Percentiles rank a stretch among this genome's conserved stretches.
These are phyloP conservation scores for Cyclanthera cordifolia DNA, from an alignment of 306 rosid species.

Conservation along the genomic window DNA sequence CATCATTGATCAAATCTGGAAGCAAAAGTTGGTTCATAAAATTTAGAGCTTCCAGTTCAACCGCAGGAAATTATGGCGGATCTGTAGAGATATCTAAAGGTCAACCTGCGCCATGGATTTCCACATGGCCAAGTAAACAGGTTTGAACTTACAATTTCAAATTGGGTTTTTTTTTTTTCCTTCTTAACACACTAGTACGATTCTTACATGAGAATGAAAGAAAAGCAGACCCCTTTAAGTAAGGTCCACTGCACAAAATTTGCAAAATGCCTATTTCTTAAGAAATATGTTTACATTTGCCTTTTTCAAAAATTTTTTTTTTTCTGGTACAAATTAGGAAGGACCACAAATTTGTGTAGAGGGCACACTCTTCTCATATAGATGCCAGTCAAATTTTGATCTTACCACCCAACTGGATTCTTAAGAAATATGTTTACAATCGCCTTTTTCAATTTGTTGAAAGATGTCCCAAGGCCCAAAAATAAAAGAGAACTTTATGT, in stretches of 20 bases:
- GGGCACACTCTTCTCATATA: too few relatives aligned
- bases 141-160: neutral
- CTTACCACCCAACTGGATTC: too few relatives aligned
- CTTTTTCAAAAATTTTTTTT: too few relatives aligned
- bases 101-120: constrained; percentile 6
- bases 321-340: too few relatives aligned
- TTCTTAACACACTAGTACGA: neutral
- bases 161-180: neutral
- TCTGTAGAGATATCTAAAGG: constrained; percentile 3
- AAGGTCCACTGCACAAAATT: neutral
- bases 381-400: too few relatives aligned
- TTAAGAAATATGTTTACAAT: neutral
- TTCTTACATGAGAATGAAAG: neutral
- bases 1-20: neutral
- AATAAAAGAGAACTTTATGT: neutral
- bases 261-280: neutral
- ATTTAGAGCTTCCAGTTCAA: neutral
- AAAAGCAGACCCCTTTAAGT: neutral
- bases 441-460: neutral
- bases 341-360: too few relatives aligned
- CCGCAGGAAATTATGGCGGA: constrained; percentile 12
- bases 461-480: neutral
- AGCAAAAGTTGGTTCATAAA: constrained; percentile 1
- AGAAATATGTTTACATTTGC: neutral
- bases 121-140: constrained; percentile 5